Evolutionary conservation across 768 basidiomycete genomes (phyloP), one percentile per base, ranked within the genome.

Genomic region (Leccinum longicurvipes): DNA sequence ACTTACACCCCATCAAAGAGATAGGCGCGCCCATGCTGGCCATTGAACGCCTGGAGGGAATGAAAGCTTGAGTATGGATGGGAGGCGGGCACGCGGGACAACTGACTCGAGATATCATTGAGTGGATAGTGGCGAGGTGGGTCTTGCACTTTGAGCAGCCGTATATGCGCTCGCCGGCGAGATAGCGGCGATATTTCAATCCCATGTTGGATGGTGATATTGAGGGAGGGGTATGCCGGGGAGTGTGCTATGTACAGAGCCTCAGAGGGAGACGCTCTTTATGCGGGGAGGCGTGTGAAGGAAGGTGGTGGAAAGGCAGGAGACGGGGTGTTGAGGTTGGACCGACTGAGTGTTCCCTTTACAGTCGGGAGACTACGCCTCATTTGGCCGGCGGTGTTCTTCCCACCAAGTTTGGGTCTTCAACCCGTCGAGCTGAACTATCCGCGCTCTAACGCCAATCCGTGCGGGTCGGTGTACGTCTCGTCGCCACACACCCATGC

Each of bases 11-110:
- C 84, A 51, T 95, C 91, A 66, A 98, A 95, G 60, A 98, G 84
- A 71, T 95, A 94, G 17, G 96, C 96, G 55, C 91, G 81, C 17
- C 96, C 96, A 72, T 97, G 93, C 73, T 97, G 93, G 25, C 96
- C 96, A 60, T 92, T 94, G 80, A 98, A 98, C 44, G 91, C 91
- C 96, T 98, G 71, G 42, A 53, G 60, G 55, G 51, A 64, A 41
- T 45, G 11, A 10, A 7, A 24, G 24, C n/a, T 47, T 60, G 17
- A 69, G 65, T 47, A 42, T 27, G 47, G 17, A 50, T 44, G 32
- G 29, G 54, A 19, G 27, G 29, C 21, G 39, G 19, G 39, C 44
- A 41, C 29, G 19, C 45, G 27, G 24, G 44, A 32, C 10, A n/a
- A 76, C 85, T 63, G 62, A 92, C 93, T 71, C 91, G 80, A 57